These are phyloP conservation scores for Ceratocystis lukuohia DNA, from an alignment of 2,329 filamentous ascomycete genomes.

Conservation along the genomic window DNA sequence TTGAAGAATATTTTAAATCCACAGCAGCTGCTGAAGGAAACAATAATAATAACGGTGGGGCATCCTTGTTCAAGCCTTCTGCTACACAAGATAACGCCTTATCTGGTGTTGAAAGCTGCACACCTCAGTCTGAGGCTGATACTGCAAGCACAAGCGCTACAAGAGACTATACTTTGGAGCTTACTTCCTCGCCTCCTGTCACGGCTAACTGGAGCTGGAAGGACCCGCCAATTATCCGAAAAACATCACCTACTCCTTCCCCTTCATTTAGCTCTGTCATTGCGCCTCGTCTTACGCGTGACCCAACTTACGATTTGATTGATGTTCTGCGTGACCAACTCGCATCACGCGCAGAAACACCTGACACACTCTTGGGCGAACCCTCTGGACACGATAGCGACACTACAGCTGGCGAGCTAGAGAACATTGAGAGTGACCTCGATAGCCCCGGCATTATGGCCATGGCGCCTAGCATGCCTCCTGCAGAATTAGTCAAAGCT, in stretches of 20 bases:
- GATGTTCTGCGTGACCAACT: slow-evolving; percentile 10
- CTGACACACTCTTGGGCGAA: not conserved
- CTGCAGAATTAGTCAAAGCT: slow-evolving; percentile 41
- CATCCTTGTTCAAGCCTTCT: not conserved
- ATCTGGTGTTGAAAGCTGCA: not conserved
- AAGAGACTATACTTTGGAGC: not conserved
- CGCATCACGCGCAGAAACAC: not conserved
- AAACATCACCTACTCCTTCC: slow-evolving; percentile 17
- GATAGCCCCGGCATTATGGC: slow-evolving; percentile 1
- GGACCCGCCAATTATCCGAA: slow-evolving; percentile 11
- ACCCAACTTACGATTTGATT: slow-evolving; percentile 16
- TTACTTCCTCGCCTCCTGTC: not conserved
- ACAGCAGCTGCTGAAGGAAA: not conserved
- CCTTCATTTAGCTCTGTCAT: slow-evolving; percentile 15
- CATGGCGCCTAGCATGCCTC: slow-evolving; percentile 24
- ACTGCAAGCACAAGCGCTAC: not conserved
- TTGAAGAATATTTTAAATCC: slow-evolving; percentile 14
- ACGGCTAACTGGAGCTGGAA: slow-evolving; percentile 3
- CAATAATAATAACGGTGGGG: not conserved
- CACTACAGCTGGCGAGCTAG: not conserved
- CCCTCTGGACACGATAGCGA: not conserved
- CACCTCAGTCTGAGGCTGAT: not conserved
- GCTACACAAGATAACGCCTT: not conserved
- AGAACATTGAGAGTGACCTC: not conserved
- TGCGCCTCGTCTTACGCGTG: slow-evolving; percentile 1